Percentiles rank a stretch among this genome's conserved stretches.
Evolutionary conservation across 2,329 filamentous ascomycete genomes (phyloP).

Genomic region (Dothideomycetidae sp.): DNA sequence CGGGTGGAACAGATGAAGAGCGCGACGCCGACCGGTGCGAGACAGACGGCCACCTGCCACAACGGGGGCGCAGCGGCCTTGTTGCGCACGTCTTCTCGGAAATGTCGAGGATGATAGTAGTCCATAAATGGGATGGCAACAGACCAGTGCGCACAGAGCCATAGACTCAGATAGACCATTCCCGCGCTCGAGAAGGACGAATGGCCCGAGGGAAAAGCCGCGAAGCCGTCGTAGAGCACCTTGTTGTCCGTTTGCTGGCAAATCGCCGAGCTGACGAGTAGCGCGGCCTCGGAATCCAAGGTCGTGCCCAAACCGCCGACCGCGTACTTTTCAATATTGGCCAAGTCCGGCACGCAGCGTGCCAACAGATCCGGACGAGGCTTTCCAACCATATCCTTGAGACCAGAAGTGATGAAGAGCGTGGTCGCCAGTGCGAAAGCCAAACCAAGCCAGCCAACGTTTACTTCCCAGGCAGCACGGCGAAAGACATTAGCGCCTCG

Average conservation of each 20-base stretch:
- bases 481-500: constrained; percentile 47
- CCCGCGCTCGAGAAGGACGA: constrained; percentile 62
- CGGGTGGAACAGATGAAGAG: constrained; percentile 71
- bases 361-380: constrained; percentile 49
- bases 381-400: constrained; percentile 61
- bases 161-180: constrained; percentile 74
- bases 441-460: constrained; percentile 68
- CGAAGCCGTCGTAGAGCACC: constrained; percentile 65
- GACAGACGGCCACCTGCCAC: background rate
- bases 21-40: constrained; percentile 35
- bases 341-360: constrained; percentile 62
- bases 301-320: constrained; percentile 50
- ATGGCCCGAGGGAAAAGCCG: constrained; percentile 69
- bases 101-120: constrained; percentile 25
- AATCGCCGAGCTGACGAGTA: constrained; percentile 63
- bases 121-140: constrained; percentile 54
- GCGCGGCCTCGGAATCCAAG: background rate
- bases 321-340: constrained; percentile 39
- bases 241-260: constrained; percentile 52
- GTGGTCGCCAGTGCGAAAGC: constrained; percentile 55
- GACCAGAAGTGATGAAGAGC: constrained; percentile 68
- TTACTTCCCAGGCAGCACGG: constrained; percentile 79
- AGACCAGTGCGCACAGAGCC: constrained; percentile 68
- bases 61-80: background rate
- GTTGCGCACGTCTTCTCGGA: background rate